Evolutionary conservation across 225 moss, liverwort and hornwort genomes (phyloP).

Genomic region (Marchantia polymorpha): DNA sequence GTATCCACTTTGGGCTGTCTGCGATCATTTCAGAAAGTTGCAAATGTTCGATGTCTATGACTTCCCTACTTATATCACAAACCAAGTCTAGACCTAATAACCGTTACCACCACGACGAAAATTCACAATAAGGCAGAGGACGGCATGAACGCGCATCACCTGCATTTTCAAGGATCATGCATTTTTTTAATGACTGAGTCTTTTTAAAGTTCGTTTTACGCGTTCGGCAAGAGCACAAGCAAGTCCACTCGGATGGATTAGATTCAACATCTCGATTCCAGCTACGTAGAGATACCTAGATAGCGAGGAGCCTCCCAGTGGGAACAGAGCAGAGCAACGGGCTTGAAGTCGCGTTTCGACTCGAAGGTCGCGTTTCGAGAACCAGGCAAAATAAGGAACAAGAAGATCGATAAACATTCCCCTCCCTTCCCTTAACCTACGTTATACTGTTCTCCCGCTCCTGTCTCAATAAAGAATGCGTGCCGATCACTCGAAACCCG

Average conservation of each 20-base stretch:
- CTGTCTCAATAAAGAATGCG: neutral
- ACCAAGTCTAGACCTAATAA: neutral
- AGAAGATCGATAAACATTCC: neutral
- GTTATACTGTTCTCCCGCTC: neutral
- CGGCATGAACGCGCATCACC: no score
- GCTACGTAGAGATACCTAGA: neutral
- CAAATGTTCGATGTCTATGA: neutral
- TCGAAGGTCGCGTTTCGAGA: neutral
- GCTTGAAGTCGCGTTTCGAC: neutral
- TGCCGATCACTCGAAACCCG: neutral
- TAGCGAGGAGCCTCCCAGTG: neutral
- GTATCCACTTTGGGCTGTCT: neutral
- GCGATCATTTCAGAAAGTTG: neutral
- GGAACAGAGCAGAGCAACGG: neutral
- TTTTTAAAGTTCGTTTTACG: neutral
- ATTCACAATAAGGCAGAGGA: neutral
- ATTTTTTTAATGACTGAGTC: neutral
- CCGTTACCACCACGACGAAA: neutral
- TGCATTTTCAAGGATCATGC: neutral
- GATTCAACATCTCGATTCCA: neutral
- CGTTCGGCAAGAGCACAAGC: neutral
- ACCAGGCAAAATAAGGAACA: neutral
- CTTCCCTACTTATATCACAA: neutral
- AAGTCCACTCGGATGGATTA: neutral
- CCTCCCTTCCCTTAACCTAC: neutral